phyloP scores from a whole-genome alignment of 2,329 filamentous ascomycete species.

The Ophiosphaerella herpotricha region DNA sequence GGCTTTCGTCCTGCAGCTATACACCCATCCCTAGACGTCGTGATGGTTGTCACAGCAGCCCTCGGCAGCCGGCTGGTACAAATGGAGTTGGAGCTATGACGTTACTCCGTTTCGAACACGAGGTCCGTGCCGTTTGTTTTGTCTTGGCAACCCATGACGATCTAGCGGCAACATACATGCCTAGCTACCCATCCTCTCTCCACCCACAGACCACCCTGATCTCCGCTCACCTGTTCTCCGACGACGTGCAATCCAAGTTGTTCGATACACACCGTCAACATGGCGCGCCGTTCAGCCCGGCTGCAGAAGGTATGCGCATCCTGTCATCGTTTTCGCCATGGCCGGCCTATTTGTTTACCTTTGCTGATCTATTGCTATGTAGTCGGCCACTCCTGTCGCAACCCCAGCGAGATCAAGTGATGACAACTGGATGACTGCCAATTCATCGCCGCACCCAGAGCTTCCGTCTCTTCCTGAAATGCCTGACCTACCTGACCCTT shows the following conservation, averaged over 20 bases:
- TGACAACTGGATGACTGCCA: conserved; percentile 36
- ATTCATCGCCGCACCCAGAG: conserved; percentile 26
- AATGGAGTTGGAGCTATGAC: conserved; percentile 7
- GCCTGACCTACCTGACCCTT: conserved; percentile 23
- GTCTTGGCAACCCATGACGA: conserved; percentile 9
- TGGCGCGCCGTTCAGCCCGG: conserved; percentile 45
- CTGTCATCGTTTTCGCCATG: neutral
- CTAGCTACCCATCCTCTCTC: conserved; percentile 12
- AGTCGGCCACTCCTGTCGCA: conserved; percentile 30
- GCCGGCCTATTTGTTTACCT: conserved; percentile 32
- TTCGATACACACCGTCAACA: conserved; percentile 20
- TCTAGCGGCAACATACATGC: conserved; percentile 16
- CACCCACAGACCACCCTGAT: conserved; percentile 33
- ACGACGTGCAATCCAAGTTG: conserved; percentile 9
- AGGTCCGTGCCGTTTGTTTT: conserved; percentile 24
- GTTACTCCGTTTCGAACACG: conserved; percentile 7
- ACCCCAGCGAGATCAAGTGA: conserved; percentile 19
- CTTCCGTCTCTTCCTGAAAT: conserved; percentile 27
- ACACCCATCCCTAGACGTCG: too few species aligned
- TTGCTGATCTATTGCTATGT: conserved; percentile 27
- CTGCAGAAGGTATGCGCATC: conserved; percentile 40
- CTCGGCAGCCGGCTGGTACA: neutral
- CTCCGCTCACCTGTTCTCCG: conserved; percentile 15
- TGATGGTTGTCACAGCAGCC: neutral
- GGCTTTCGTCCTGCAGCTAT: too few species aligned